These are phyloP conservation scores for Cercospora brassicicola DNA, from an alignment of 2,329 filamentous ascomycete species.

Conservation along the genomic window DNA sequence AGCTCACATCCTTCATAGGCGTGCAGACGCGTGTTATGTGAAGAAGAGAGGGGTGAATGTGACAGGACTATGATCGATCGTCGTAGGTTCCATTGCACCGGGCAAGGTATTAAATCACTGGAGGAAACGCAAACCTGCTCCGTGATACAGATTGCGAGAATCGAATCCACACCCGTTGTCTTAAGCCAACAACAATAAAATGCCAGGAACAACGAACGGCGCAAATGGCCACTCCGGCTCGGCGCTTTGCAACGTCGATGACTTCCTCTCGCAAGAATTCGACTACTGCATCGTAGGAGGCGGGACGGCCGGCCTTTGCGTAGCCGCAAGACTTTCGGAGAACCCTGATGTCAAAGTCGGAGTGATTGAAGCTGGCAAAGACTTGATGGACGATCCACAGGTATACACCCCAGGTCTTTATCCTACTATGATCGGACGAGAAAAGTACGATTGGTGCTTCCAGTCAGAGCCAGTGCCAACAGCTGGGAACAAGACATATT, in stretches of 20 bases:
- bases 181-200: not conserved
- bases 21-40: conserved; percentile 1
- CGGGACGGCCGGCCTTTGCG: conserved; percentile 35
- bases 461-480: conserved; percentile 28
- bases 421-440: conserved; percentile 36
- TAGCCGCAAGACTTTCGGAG: conserved; percentile 35
- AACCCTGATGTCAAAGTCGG: conserved; percentile 35
- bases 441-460: conserved; percentile 41
- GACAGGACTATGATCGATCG: conserved; percentile 1
- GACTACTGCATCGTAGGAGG: conserved; percentile 37
- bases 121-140: not conserved
- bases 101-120: not conserved
- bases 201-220: conserved; percentile 22
- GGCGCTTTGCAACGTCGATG: conserved; percentile 33
- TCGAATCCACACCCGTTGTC: not conserved
- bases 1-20: conserved; percentile 10
- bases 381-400: conserved; percentile 33
- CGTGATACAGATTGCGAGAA: not conserved
- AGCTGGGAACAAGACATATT: conserved; percentile 33
- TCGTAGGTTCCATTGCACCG: conserved; percentile 15
- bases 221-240: conserved; percentile 23
- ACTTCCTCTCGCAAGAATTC: conserved; percentile 30
- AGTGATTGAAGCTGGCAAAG: conserved; percentile 39
- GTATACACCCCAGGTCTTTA: conserved; percentile 39
- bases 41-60: conserved; percentile 13